Base-by-base conservation (phyloP, 176 grass and related monocot genomes). In the Triticum turgidum region DNA sequence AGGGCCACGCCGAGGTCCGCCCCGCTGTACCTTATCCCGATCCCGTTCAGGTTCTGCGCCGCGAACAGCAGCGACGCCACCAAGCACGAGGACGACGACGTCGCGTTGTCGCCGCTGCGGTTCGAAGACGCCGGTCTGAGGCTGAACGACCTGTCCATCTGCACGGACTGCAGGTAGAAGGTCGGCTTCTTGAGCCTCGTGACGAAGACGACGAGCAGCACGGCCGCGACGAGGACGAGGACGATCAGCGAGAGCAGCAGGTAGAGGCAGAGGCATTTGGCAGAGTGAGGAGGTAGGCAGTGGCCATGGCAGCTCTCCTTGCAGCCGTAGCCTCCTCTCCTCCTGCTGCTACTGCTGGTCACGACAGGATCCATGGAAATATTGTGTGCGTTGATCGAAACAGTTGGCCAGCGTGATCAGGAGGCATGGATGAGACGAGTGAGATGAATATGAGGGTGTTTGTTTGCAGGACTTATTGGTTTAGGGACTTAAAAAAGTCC, bases 121-220 rank as follows among this genome's bases (percentile, higher is more conserved):
- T 25, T 25, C 25, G 25, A 25, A 25, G 25, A 25, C 25, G 25
- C 25, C 25, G 25, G 25, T 25, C 25, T 25, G 25, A 25, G 25
- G 25, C 25, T 25, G 25, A 25, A 25, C 25, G 25, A 25, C 25
- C 25, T 25, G 25, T 25, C 25, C 25, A 25, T 25, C 25, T 25
- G 25, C 25, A 25, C 29, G 64, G 90, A 84, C 62, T 96, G 90
- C 49, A 92, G 86, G 86, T 63, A 70, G 89, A 98, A 94, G n/a
- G 58, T 70, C 21, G 96, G 96, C 87, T 92, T 98, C 87, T 83
- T 91, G 9, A 94, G 89, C 83, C 90, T 90, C 21, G 91, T 67
- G 39, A 89, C 71, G 54, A 96, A 92, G 32, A 89, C 37, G 61
- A 92, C 71, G 73, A 94, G 69, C 45, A 94, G n/a, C 83, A 86